Evolutionary conservation across 352 stramenopile species (phyloP), one percentile per base, ranked within the genome.

Genomic region (Discostella stelligera): DNA sequence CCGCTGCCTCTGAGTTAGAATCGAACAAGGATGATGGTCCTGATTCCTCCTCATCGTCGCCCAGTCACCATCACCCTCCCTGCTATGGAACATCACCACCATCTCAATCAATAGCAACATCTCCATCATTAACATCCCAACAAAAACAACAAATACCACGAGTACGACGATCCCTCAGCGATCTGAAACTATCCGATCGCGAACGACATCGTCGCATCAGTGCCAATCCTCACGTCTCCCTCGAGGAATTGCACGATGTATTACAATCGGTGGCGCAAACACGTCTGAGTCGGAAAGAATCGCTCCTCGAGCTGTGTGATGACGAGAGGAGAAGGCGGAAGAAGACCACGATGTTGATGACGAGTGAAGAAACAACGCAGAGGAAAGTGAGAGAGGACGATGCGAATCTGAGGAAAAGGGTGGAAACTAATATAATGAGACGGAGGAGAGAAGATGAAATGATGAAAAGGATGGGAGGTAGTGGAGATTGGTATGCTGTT

Each of bases 181-280:
- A 32, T 32, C 5, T 79, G 3, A 62, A 55, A 46, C 53, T 83
- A 21, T 72, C 63, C n/a, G 68, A 75, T 50, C 11, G 49, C 25
- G 63, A 83, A 50, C 69, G 75, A 0, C 69, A 79, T 20, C 39
- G 27, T 16, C 71, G 41, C 21, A n/a, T 83, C 3, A 21, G 7
- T 1, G 44, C 30, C 0, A 71, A 76, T 56, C 69, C 75, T 30
- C 18, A 62, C 27, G 70, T 83, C 9, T 66, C 66, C 10, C n/a
- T 50, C 3, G 41, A 64, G 21, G 75, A 83, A 23, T 65, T 83
- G 7, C 13, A 55, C 4, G 23, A 20, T 30, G 60, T 66, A 1
- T 48, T 83, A n/a, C 20, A 32, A 25, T 59, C 58, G 30, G 46
- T 75, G 8, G 55, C 54, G 9, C 37, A 7, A 21, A 30, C 59